Evolutionary conservation across 164 flowering plant genomes (phyloP).

Genomic region (Sedum album): DNA sequence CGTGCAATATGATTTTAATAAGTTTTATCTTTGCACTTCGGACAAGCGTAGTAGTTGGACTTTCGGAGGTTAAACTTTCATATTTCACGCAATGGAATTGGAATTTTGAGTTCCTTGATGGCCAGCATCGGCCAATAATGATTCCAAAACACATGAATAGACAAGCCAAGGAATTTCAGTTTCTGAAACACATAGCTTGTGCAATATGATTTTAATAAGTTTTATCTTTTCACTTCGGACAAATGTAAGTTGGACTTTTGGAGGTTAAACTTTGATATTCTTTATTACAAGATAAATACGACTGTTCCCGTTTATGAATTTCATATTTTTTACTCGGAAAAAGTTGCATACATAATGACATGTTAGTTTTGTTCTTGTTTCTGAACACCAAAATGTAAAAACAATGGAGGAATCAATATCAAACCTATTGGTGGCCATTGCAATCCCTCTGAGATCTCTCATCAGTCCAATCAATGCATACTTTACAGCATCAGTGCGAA

Average conservation of each 20-base stretch:
- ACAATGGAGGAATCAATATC: conserved; percentile 7
- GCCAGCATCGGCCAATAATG: not conserved
- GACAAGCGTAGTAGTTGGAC: too few species aligned
- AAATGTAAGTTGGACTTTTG: too few species aligned
- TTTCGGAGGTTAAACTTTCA: not conserved
- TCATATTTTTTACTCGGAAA: not conserved
- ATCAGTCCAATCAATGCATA: conserved; percentile 81
- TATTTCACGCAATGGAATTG: not conserved
- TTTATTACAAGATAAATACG: not conserved
- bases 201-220: too few species aligned
- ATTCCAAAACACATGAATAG: not conserved
- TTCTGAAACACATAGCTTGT: not conserved
- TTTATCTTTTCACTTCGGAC: too few species aligned
- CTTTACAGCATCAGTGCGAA: conserved; percentile 82
- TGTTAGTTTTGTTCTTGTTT: not conserved
- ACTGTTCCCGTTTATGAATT: not conserved
- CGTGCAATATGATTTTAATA: too few species aligned
- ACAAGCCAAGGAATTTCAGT: not conserved
- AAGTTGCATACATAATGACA: too few species aligned
- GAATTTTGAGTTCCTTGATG: not conserved
- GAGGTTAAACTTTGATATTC: not conserved
- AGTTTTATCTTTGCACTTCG: too few species aligned
- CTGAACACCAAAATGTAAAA: not conserved
- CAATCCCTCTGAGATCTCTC: conserved; percentile 95
- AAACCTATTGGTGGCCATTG: conserved; percentile 96